Conservation (phyloP, 768 basidiomycete species). For the Candolleomyces eurysporus region DNA sequence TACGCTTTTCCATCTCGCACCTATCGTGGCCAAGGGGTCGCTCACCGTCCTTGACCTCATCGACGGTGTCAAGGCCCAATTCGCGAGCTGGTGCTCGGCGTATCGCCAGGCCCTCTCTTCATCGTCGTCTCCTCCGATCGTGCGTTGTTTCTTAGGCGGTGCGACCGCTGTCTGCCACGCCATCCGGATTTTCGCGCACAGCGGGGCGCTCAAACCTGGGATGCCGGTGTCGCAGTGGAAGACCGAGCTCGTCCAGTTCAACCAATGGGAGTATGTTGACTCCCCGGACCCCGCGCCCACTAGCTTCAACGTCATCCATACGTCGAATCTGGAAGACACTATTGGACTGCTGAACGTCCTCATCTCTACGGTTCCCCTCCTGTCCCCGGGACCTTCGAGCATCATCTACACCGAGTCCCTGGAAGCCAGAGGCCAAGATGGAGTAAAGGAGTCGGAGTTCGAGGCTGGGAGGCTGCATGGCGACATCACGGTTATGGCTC, state of each 20-base stretch:
- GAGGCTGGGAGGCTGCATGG: conserved; percentile 23
- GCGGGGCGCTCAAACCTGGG: conserved; percentile 20
- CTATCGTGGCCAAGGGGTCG: conserved; percentile 14
- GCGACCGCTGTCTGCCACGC: conserved; percentile 38
- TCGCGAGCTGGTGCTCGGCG: conserved; percentile 10
- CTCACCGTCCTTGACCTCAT: background rate
- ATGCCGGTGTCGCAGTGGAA: conserved; percentile 11
- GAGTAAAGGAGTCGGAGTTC: conserved; percentile 25
- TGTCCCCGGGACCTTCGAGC: conserved; percentile 26
- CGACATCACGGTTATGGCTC: conserved; percentile 29
- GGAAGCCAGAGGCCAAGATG: conserved; percentile 25
- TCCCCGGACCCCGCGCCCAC: background rate
- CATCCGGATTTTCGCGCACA: conserved; percentile 20
- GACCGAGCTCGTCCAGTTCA: conserved; percentile 1
- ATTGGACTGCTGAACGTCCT: conserved; percentile 46
- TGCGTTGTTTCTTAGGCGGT: conserved; percentile 43
- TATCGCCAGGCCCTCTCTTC: conserved; percentile 11
- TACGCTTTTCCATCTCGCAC: conserved; percentile 38
- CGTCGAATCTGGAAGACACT: conserved; percentile 49
- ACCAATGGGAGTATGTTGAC: conserved; percentile 1
- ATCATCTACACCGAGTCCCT: conserved; percentile 45
- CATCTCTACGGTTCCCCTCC: conserved; percentile 33
- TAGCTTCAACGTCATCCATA: conserved; percentile 45
- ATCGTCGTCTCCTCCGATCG: conserved; percentile 15
- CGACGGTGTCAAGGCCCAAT: conserved; percentile 8